Evolutionary conservation across 805 yeast species (phyloP), one percentile per base, ranked within the genome.

Genomic region (Metschnikowia continentalis): DNA sequence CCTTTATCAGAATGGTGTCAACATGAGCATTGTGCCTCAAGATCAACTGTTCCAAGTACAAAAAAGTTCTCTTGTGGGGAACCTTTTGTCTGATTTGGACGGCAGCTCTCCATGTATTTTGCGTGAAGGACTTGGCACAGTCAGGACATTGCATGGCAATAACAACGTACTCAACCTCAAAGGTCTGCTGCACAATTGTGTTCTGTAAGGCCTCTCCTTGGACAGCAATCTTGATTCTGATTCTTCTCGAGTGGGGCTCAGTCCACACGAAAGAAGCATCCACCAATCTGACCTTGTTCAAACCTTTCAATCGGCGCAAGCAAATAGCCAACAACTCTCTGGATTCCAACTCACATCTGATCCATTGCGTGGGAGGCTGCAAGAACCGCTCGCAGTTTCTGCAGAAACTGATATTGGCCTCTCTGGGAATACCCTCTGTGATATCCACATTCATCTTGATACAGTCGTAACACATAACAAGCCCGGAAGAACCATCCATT

Each of bases 251-350:
- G 69, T 94, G 99, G 3, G 99, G 99, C 73, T 94, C 99, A 0
- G 99, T 94, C 99, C 99, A 94, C 54, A 95, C 82, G 62, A 91
- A 94, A 5, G 91, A 81, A 2, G 99, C 99, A 72, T 94, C 98
- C 39, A 90, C 83, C 53, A 94, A 75, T 61, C 97, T 77, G 42
- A 90, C 94, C 63, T 88, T 87, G 58, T 81, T 84, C 59, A 94
- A 76, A 50, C 98, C 98, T 61, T 87, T 89, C 63, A 94, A 76
- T 66, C 92, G 82, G 70, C 92, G 83, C 56, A 94, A 75, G 74
- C 97, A 88, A 40, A 94, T 74, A 1, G 99, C 98, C 54, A 94
- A 75, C 48, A 94, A 75, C 68, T 94, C 98, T 69, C 99, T 79
- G 22, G 96, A 87, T 72, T 94, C 99, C 47, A 92, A 77, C 52